Evolutionary conservation across 2,329 filamentous ascomycete species (phyloP), one percentile per base, ranked within the genome.

Genomic region (Xylariaceae sp.): DNA sequence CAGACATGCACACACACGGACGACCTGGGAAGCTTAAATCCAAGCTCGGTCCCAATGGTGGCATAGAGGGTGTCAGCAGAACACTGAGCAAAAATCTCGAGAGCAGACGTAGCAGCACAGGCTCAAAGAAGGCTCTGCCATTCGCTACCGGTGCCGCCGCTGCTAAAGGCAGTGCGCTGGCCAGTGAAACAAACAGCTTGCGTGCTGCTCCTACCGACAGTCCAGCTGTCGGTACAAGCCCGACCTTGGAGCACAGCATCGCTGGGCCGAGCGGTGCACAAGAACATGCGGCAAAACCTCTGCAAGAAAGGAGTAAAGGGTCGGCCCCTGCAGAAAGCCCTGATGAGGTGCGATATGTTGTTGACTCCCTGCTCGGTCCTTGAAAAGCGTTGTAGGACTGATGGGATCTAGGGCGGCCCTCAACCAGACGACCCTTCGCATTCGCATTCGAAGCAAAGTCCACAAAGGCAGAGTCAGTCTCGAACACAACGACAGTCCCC

Each of bases 61-160:
- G 82, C 54, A 88, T 88, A 53, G 87, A 88, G 60, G 87, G 85
- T 20, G 87, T 89, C 43, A 90, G 88, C 65, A 89, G 87, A 73
- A 91, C 87, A 5, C 76, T 92, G 11, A 92, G 87, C 54, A 95
- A 91, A 75, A 96, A 91, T 70, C 82, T 97, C 21, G 92, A 97
- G 70, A 96, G 89, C 72, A 86, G 93, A 46, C 87, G 93, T 36
- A 96, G 91, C 69, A 97, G 92, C 72, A 89, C 88, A 11, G 88
- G 83, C 48, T 95, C 90, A 53, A 92, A 89, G 73, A 92, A 91
- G 69, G 87, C 88, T 29, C 71, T 85, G 8, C 83, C 82, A 1
- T 79, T 84, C 59, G 73, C 76, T 30, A 70, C 75, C 9, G 72
- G 73, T 11, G 69, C 73, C n/a, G 62, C 52, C 7, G 61, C 64